Base-by-base conservation (phyloP, 2,329 filamentous ascomycete genomes). In the Neonectria sp. region DNA sequence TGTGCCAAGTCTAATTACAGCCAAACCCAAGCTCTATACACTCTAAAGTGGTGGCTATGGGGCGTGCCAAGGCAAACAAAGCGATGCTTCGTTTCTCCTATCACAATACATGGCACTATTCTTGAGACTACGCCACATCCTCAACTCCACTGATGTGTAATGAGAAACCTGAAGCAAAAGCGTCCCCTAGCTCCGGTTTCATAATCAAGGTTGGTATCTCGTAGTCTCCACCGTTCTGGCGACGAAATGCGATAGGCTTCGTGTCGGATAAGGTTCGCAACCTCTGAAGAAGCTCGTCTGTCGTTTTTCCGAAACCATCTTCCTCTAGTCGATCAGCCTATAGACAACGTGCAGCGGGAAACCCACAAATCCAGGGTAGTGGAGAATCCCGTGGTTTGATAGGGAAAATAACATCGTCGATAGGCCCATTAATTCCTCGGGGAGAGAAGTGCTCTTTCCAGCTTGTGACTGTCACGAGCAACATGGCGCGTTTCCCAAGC, bases 351-450 rank as follows among this genome's bases (percentile, higher is more conserved):
- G 67, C n/a, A 65, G 57, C 4, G 65, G 69, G 12, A 71, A 45
- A 60, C 63, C 68, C 1, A 65, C 31, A 6, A 71, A 37, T 4
- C 69, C 61, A 3, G 49, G 25, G 27, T 71, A 70, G 3, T 51
- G 70, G 4, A 71, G 55, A 2, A 68, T n/a, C 2, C 69, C 69
- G 3, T 70, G 68, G 1, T 56, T n/a, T 70, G 1, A 71, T 35
- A 0, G 68, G 68, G 33, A 52, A 71, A 6, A 71, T 60, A 33
- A 71, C 6, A 27, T 71, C 55, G 11, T 70, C 68, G 13, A 71
- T 65, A 0, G 59, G 68, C 2, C 68, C 69, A 1, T 15, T 24
- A 8, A 70, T 60, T 21, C 68, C 68, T 5, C 68, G 69, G 4
- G 55, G 17, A n/a, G 58, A 68, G 31, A 40, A 70, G 40, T 66